A percentile compares a stretch with the other conserved stretches of the same genome.
Conservation (phyloP, 108 stramenopile genomes). For the Pseudonitzschia multistriata region DNA sequence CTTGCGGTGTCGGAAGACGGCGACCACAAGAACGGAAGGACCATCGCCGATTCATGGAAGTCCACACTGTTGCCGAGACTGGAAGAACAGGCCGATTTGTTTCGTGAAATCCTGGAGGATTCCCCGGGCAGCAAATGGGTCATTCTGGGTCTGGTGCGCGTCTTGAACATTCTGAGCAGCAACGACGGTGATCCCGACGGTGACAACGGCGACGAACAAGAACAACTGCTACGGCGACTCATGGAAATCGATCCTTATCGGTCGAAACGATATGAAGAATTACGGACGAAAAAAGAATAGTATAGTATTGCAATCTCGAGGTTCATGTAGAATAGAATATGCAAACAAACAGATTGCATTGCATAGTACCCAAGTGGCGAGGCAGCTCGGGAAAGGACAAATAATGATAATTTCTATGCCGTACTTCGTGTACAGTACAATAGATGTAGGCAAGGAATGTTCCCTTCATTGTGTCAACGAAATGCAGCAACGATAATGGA, state of each 20-base stretch:
- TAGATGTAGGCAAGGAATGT: too few species aligned
- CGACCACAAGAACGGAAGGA: background rate
- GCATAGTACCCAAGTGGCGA: too few species aligned
- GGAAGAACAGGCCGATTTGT: constrained; percentile 27
- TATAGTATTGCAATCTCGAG: too few species aligned
- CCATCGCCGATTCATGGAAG: background rate
- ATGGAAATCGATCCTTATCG: constrained; percentile 46
- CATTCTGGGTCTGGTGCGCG: constrained; percentile 37
- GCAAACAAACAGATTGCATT: background rate
- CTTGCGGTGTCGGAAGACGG: background rate
- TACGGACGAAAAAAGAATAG: background rate
- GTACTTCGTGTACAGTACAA: too few species aligned
- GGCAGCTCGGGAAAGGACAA: too few species aligned
- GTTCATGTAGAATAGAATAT: background rate
- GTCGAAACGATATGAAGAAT: constrained; percentile 32
- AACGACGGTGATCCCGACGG: background rate
- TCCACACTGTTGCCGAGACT: constrained; percentile 12
- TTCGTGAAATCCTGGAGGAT: constrained; percentile 48
- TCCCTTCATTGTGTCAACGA: too few species aligned
- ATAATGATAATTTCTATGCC: too few species aligned
- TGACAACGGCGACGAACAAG: too few species aligned
- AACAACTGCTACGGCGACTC: constrained; percentile 22
- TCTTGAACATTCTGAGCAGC: constrained; percentile 16
- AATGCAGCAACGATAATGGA: too few species aligned
- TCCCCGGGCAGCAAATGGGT: constrained; percentile 50